Evolutionary conservation across 441 rosid species (phyloP), one percentile per base, ranked within the genome.

Genomic region (Euphorbia corollata): DNA sequence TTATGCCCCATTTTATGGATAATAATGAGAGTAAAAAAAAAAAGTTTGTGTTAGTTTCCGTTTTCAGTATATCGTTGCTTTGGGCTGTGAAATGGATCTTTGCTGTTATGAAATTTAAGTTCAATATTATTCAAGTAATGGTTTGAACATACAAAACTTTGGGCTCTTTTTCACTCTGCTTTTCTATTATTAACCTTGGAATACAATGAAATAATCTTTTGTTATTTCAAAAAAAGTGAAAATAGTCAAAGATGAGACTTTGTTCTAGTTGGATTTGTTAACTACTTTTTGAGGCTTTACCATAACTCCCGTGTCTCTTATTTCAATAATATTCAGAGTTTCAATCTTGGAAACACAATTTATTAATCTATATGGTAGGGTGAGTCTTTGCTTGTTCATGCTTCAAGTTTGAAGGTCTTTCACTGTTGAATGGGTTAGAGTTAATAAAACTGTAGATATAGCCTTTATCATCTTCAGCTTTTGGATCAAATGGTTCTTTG

Each of bases 1-100:
- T 19, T 71, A 18, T 9, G 19, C 47, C 41, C 59, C 19, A 63
- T 64, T 61, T 60, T 38, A 19, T 54, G 30, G 63, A 47, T 22
- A 39, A 27, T 4, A 6, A 34, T 12, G 6, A 48, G 43, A 22
- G 55, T 16, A 36, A 23, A 55, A 2, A 41, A 32, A 30, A 11
- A 39, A 65, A 27, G 16, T 6, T 5, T 0, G 9, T 36, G 12
- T 30, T 58, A 5, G 51, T 6, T 30, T 10, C n/a, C 54, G 22
- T 15, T 20, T 24, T 30, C 54, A 39, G 39, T 23, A 20, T 12
- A 19, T 11, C 16, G 38, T 5, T 38, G 5, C 12, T 34, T 60
- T 36, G 27, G 63, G 47, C 3, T 34, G 62, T 34, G 12, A 18
- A n/a, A 20, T 15, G 16, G 11, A 24, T n/a, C 30, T 58, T 32